Conservation (phyloP, 345 rosid genomes). For the Xanthoceras sorbifolium region DNA sequence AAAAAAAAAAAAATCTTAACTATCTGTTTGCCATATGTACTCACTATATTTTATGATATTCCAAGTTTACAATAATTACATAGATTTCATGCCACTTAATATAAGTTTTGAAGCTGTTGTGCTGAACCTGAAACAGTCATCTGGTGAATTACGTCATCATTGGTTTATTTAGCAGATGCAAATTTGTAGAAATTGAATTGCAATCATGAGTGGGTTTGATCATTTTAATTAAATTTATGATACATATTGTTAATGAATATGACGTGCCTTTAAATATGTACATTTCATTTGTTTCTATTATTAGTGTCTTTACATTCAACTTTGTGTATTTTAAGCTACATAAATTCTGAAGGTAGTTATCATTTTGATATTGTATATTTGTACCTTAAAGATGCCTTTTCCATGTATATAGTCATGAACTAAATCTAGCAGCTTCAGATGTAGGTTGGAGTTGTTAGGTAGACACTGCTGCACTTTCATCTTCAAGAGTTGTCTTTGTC, state of each 20-base stretch:
- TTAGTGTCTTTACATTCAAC: slow-evolving; percentile 3
- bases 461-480: not conserved
- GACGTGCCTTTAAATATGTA: not conserved
- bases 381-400: not conserved
- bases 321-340: not conserved
- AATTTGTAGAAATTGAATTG: not conserved
- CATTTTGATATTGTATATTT: not conserved
- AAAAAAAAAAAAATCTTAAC: not conserved
- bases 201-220: not conserved
- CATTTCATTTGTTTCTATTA: not conserved
- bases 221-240: not conserved
- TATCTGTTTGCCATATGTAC: not conserved
- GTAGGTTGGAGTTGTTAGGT: not conserved
- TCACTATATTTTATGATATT: not conserved
- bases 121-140: not conserved
- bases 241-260: not conserved
- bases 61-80: not conserved
- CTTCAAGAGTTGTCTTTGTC: not conserved
- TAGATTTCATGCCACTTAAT: not conserved
- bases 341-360: not conserved
- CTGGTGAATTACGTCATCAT: not conserved
- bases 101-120: not conserved
- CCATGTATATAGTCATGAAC: not conserved
- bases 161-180: not conserved
- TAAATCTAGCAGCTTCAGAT: not conserved